Percentiles rank a stretch among this genome's conserved stretches.
Conservation (phyloP, 1,139 yeast genomes). For the Scheffersomyces illinoinensis region DNA sequence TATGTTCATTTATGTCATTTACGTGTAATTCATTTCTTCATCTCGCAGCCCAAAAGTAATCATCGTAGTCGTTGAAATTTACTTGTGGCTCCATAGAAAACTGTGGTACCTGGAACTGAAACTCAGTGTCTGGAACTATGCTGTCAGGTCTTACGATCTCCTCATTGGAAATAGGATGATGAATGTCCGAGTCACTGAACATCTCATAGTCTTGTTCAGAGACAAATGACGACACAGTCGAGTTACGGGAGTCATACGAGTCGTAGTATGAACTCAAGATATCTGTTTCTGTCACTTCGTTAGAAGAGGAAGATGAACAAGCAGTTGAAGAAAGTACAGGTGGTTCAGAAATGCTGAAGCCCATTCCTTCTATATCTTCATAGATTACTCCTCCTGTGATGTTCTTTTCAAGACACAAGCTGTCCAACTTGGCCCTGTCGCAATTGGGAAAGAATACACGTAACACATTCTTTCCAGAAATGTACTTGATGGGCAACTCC, state of each 20-base stretch:
- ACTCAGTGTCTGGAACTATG: not conserved
- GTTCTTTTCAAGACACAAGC: conserved; percentile 49
- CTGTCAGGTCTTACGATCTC: conserved; percentile 24
- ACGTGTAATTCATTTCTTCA: not conserved
- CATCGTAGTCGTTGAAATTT: conserved; percentile 13
- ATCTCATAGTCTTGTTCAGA: conserved; percentile 4
- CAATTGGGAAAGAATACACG: conserved; percentile 61
- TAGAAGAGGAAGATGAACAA: conserved; percentile 1
- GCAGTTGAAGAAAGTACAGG: not conserved
- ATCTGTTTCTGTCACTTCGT: conserved; percentile 16
- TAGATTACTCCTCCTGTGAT: conserved; percentile 51
- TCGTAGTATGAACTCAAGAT: conserved; percentile 24
- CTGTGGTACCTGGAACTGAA: not conserved
- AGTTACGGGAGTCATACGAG: conserved; percentile 11
- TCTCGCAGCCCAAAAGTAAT: conserved; percentile 20
- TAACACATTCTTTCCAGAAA: conserved; percentile 32
- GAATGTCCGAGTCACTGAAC: conserved; percentile 17
- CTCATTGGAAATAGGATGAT: conserved; percentile 22
- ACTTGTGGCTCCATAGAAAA: conserved; percentile 8
- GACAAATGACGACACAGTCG: conserved; percentile 13
- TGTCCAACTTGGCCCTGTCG: conserved; percentile 51
- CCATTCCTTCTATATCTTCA: conserved; percentile 20
- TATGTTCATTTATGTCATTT: not conserved
- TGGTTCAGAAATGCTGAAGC: not conserved
- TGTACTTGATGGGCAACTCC: conserved; percentile 48